A percentile compares a stretch with the other conserved stretches of the same genome.
phyloP scores from a whole-genome alignment of 331 rosid species.

The Telfairia occidentalis region DNA sequence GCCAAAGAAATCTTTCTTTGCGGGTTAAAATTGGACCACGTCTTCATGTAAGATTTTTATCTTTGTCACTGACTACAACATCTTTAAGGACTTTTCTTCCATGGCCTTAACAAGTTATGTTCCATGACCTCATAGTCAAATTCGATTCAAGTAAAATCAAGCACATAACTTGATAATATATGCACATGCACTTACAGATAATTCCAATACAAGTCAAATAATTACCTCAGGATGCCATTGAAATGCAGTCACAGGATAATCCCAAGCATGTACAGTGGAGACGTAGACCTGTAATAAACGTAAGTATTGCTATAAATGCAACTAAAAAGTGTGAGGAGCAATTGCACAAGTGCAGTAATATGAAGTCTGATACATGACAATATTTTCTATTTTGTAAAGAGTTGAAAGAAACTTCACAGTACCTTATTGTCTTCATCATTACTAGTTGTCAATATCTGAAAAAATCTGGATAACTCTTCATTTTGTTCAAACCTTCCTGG shows the following conservation, averaged over 20 bases:
- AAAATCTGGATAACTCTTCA: conserved; percentile 40
- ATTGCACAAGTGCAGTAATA: neutral
- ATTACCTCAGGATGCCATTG: conserved; percentile 98
- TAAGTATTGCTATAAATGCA: neutral
- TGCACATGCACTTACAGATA: neutral
- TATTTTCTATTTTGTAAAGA: neutral
- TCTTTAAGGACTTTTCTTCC: neutral
- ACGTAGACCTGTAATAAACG: conserved; percentile 50
- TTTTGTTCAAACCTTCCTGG: conserved; percentile 44
- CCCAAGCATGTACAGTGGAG: conserved; percentile 50
- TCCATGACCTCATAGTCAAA: neutral
- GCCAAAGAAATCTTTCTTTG: neutral
- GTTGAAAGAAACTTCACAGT: neutral
- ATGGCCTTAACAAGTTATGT: neutral
- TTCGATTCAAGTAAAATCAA: neutral
- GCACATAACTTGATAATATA: neutral
- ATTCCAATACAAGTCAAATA: neutral
- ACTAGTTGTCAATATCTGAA: conserved; percentile 58
- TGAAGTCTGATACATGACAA: conserved; percentile 7
- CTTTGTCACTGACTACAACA: neutral
- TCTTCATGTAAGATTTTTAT: neutral
- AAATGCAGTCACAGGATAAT: conserved; percentile 81
- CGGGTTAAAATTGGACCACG: neutral
- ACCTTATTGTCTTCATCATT: conserved; percentile 53
- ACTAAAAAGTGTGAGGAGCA: neutral